Evolutionary conservation across 768 basidiomycete genomes (phyloP), one percentile per base, ranked within the genome.

Genomic region (Ephemerocybe angulata): DNA sequence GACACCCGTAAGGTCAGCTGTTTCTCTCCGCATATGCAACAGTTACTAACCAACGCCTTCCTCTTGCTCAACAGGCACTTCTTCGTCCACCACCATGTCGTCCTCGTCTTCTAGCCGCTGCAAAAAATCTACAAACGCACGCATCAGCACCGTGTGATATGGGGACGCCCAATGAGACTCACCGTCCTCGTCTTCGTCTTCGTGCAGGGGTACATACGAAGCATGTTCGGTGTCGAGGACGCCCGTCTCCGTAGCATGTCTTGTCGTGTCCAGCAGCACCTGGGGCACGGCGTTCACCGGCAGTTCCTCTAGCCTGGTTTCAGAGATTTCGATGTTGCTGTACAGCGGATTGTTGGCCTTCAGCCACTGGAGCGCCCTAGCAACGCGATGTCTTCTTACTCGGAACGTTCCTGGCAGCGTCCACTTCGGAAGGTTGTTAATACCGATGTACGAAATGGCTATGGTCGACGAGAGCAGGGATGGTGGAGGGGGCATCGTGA

Each of bases 211-310:
- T 0, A 73, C 62, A 53, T 76, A 76, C 4, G 58, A 55, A 10
- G 43, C 68, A 11, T 62, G 53, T 58, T 77, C 75, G 13, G 47
- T 3, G 2, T 62, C 59, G 0, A 67, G 25, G 1, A 58, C 33
- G 0, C 42, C 54, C 0, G 52, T 46, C 51, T 75, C 64, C 0
- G 1, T 25, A 0, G 65, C 63, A 13, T 66, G 49, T 24, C 58
- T 55, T 1, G 65, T 52, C 10, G 50, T 59, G 0, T 50, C 17
- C 0, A 60, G 1, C 1, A 76, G 63, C 47, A 73, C 70, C 0
- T 55, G 22, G 1, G 73, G 75, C 1, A 76, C 57, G 0, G 54
- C 66, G 42, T 73, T 62, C 17, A 65, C 65, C 0, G 75, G 74
- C 0, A 76, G 52, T 4, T 42, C 24, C 0, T 21, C 3, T 11